Conservation (phyloP, 2,329 filamentous ascomycete species). For the Apiospora hydei region DNA sequence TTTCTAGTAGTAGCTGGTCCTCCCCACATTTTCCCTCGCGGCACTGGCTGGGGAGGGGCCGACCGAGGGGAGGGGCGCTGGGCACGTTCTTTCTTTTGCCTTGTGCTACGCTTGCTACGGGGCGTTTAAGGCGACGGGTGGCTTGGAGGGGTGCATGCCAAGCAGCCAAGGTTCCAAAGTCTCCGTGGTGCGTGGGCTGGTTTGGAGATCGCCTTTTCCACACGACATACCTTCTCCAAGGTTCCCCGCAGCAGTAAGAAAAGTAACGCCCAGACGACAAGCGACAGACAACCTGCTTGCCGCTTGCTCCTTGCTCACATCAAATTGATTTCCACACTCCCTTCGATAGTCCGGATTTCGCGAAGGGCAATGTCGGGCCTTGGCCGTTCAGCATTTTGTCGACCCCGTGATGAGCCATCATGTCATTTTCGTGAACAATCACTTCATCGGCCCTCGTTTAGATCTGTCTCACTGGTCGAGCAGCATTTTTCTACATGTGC, state of each 20-base stretch:
- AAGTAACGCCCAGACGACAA: constrained; percentile 4
- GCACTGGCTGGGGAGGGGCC: constrained; percentile 15
- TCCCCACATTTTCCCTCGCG: constrained; percentile 3
- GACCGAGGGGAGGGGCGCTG: background rate
- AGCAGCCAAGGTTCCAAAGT: constrained; percentile 10
- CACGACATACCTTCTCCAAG: background rate
- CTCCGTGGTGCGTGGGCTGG: background rate
- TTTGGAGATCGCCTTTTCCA: background rate
- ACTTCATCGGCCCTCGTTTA: background rate
- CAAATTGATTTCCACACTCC: background rate
- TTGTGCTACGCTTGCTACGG: background rate
- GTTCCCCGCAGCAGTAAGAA: constrained; percentile 4
- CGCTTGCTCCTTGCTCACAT: background rate
- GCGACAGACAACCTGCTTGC: background rate
- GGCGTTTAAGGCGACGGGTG: background rate
- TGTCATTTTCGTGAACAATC: background rate
- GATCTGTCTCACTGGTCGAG: background rate
- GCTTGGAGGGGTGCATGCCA: constrained; percentile 21
- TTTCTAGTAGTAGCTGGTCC: background rate
- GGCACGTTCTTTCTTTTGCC: background rate
- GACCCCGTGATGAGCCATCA: constrained; percentile 8
- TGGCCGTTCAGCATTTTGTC: background rate
- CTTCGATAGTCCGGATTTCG: constrained; percentile 10
- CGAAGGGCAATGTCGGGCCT: background rate
- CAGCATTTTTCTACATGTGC: background rate